Evolutionary conservation across 192 early-diverging fungal species (phyloP).

Genomic region (Backusella psychrophila): DNA sequence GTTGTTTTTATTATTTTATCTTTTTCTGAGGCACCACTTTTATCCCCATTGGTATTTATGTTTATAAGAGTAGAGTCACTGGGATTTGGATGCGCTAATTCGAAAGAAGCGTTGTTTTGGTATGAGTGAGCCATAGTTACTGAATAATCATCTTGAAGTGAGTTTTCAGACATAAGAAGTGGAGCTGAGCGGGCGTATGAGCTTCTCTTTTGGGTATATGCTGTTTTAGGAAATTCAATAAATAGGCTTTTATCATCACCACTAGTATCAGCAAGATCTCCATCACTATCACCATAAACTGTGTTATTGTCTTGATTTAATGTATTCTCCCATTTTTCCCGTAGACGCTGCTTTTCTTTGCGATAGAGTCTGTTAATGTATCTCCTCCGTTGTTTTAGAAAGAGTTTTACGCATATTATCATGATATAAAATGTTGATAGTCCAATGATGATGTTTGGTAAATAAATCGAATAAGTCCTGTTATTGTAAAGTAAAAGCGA

Average conservation of each 20-base stretch:
- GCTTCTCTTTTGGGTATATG: not conserved
- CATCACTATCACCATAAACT: not conserved
- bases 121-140: not conserved
- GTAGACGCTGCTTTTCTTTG: not conserved
- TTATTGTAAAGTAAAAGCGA: not conserved
- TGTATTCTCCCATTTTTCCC: not conserved
- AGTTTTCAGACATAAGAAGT: not conserved
- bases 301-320: not conserved
- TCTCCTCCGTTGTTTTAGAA: not conserved
- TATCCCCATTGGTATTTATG: not conserved
- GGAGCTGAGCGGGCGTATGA: not conserved
- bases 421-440: not conserved
- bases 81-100: not conserved
- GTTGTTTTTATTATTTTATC: not conserved
- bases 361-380: not conserved
- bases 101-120: not conserved
- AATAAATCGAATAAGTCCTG: not conserved
- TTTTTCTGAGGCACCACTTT: not conserved
- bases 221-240: not conserved
- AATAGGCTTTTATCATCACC: not conserved
- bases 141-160: not conserved
- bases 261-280: too few relatives aligned
- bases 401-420: not conserved
- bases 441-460: not conserved
- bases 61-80: not conserved